Evolutionary conservation across 73 alveolate species (phyloP).

Genomic region (Stentor roeselii): DNA sequence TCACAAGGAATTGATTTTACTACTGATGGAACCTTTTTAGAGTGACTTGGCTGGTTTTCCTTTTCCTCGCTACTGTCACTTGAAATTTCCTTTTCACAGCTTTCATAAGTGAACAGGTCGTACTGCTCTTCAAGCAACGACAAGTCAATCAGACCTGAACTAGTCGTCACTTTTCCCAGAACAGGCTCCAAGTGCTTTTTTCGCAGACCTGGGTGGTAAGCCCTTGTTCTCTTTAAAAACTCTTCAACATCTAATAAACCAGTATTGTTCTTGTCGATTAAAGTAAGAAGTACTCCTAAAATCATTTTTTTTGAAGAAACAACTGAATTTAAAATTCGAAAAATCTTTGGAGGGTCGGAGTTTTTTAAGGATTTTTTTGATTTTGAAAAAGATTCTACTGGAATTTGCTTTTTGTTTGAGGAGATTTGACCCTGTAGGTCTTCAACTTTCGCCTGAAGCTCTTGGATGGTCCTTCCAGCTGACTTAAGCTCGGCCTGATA

Average conservation of each 20-base stretch:
- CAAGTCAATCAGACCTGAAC: background rate
- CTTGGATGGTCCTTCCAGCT: background rate
- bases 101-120: background rate
- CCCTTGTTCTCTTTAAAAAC: background rate
- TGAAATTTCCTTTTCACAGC: background rate
- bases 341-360: conserved; percentile 1
- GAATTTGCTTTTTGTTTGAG: background rate
- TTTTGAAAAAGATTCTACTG: background rate
- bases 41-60: background rate
- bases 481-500: background rate
- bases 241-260: background rate
- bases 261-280: background rate
- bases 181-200: background rate
- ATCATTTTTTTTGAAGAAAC: background rate
- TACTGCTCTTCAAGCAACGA: background rate
- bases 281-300: background rate
- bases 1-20: background rate
- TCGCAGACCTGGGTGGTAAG: background rate
- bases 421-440: background rate
- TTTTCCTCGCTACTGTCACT: background rate
- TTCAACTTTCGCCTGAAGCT: background rate
- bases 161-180: background rate
- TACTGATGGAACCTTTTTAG: background rate
- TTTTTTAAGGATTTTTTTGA: background rate
- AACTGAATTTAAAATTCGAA: no score